Evolutionary conservation across 805 yeast genomes (phyloP).

Genomic region (Dipodascus albidus): DNA sequence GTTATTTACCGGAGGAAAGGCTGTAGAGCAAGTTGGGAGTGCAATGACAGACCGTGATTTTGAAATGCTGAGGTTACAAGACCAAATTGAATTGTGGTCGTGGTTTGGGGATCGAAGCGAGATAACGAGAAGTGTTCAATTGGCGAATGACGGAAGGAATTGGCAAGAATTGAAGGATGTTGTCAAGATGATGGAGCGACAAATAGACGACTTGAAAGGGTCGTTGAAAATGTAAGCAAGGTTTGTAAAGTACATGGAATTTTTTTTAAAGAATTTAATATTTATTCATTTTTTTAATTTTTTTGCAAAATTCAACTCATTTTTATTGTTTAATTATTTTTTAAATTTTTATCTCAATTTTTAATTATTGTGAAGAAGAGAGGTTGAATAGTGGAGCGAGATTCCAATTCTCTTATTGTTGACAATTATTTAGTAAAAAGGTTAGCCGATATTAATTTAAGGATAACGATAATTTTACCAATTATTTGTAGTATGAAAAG

Average conservation of each 20-base stretch:
- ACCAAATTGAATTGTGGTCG: conserved; percentile 57
- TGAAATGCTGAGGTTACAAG: conserved; percentile 26
- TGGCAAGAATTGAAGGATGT: conserved; percentile 38
- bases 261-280: neutral
- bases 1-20: conserved; percentile 4
- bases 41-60: conserved; percentile 6
- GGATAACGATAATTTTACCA: too few relatives aligned
- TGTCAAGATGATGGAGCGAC: conserved; percentile 33
- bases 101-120: conserved; percentile 47
- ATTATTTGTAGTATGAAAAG: too few relatives aligned
- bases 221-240: neutral
- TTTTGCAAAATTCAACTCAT: neutral
- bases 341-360: neutral
- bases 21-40: conserved; percentile 2
- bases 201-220: conserved; percentile 29
- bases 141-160: conserved; percentile 18
- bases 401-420: too few relatives aligned
- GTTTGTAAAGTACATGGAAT: neutral
- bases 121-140: conserved; percentile 23
- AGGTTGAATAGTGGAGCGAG: too few relatives aligned
- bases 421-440: too few relatives aligned
- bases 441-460: too few relatives aligned
- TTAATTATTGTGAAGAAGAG: neutral
- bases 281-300: neutral
- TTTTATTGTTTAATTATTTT: neutral